Conservation (phyloP, 345 rosid species). For the Ceriops tagal region DNA sequence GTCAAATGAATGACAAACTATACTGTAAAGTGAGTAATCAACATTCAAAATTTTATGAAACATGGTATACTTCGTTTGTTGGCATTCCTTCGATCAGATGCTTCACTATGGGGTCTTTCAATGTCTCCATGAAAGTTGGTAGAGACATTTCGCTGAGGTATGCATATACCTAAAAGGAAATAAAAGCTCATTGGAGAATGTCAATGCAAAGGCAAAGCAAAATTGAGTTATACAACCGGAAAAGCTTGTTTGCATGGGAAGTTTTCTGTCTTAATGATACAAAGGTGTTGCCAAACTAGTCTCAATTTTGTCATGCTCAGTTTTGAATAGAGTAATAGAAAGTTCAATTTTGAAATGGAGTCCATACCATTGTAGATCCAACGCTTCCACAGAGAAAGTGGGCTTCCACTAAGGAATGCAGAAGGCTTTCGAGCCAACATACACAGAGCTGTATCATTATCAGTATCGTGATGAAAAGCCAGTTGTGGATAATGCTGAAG, state of each 20-base stretch:
- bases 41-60: neutral
- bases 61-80: conserved; percentile 12
- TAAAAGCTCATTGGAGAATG: neutral
- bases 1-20: too few relatives aligned
- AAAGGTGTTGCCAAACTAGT: neutral
- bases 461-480: conserved; percentile 50
- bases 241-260: too few relatives aligned
- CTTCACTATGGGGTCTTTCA: conserved; percentile 13
- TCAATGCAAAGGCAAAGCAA: too few relatives aligned
- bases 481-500: conserved; percentile 40
- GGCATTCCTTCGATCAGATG: conserved; percentile 2
- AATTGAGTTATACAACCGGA: too few relatives aligned
- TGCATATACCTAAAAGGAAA: conserved; percentile 19
- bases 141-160: conserved; percentile 7
- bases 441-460: conserved; percentile 52
- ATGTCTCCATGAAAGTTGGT: conserved; percentile 13
- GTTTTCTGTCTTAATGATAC: too few relatives aligned
- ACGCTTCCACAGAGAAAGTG: conserved; percentile 45
- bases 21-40: neutral
- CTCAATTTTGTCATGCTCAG: neutral
- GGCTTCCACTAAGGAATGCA: conserved; percentile 59
- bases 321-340: neutral
- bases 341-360: too few relatives aligned
- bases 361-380: conserved; percentile 56
- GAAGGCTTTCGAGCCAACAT: conserved; percentile 61